Conservation (phyloP, 345 rosid species). For the Physaria fendleri region DNA sequence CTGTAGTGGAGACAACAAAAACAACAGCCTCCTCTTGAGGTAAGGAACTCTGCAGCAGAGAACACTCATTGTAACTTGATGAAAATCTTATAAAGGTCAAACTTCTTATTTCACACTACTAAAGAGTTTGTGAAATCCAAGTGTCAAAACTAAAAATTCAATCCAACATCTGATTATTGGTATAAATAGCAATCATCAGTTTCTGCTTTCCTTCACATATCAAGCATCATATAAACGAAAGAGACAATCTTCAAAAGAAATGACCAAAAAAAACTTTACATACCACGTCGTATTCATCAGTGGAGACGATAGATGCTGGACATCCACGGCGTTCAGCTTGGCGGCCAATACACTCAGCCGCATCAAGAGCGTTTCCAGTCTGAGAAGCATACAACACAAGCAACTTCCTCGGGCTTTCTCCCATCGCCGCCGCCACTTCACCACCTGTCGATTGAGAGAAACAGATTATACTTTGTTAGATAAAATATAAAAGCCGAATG, state of each 20-base stretch:
- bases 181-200: not conserved
- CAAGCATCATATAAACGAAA: not conserved
- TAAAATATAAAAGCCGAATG: too few species aligned
- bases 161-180: not conserved
- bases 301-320: conserved; percentile 40
- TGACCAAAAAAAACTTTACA: too few species aligned
- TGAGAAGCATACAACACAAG: conserved; percentile 67
- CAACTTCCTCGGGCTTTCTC: conserved; percentile 36
- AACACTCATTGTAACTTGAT: not conserved
- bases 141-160: not conserved
- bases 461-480: too few species aligned
- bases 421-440: conserved; percentile 29
- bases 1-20: conserved; percentile 90
- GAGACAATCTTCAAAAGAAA: not conserved
- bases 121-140: not conserved
- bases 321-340: conserved; percentile 78
- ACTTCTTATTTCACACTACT: not conserved
- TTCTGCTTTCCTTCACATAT: not conserved
- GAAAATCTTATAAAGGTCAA: not conserved
- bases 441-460: not conserved
- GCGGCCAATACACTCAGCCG: conserved; percentile 72
- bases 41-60: conserved; percentile 57
- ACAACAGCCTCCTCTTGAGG: conserved; percentile 49
- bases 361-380: conserved; percentile 83
- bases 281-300: conserved; percentile 62